Evolutionary conservation across 495 filamentous ascomycete genomes (phyloP).

Genomic region (Aspergillus funiculosus): DNA sequence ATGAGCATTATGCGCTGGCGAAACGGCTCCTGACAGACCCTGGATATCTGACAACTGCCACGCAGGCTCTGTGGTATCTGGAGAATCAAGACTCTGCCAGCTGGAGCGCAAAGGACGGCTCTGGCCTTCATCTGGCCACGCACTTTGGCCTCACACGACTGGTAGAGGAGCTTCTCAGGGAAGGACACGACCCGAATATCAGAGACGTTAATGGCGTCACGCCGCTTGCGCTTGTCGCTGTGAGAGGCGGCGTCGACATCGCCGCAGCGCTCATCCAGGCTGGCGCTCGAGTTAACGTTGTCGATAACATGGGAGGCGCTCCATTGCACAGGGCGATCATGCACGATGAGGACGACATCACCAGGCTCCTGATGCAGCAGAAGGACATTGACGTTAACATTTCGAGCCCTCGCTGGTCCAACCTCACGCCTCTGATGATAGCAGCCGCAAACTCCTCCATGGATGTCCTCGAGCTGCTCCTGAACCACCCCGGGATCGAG

Average conservation of each 20-base stretch:
- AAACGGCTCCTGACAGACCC: neutral
- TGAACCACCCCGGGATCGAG: neutral
- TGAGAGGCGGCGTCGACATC: neutral
- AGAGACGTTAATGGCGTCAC: slow-evolving; percentile 3
- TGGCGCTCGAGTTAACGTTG: neutral
- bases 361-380: neutral
- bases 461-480: neutral
- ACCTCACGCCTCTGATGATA: neutral
- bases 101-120: slow-evolving; percentile 9
- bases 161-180: neutral
- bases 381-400: slow-evolving; percentile 6
- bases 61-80: slow-evolving; percentile 7
- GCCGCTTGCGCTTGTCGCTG: neutral
- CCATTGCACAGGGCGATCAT: neutral
- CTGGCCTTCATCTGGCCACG: slow-evolving; percentile 1
- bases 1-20: neutral
- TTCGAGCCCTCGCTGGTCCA: neutral
- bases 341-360: neutral
- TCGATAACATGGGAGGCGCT: slow-evolving; percentile 4
- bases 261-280: neutral
- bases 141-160: slow-evolving; percentile 1
- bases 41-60: neutral
- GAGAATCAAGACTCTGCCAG: neutral
- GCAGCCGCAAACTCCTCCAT: neutral
- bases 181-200: neutral